Evolutionary conservation across 352 stramenopile genomes (phyloP), one percentile per base, ranked within the genome.

Genomic region (Pythium phragmitis): DNA sequence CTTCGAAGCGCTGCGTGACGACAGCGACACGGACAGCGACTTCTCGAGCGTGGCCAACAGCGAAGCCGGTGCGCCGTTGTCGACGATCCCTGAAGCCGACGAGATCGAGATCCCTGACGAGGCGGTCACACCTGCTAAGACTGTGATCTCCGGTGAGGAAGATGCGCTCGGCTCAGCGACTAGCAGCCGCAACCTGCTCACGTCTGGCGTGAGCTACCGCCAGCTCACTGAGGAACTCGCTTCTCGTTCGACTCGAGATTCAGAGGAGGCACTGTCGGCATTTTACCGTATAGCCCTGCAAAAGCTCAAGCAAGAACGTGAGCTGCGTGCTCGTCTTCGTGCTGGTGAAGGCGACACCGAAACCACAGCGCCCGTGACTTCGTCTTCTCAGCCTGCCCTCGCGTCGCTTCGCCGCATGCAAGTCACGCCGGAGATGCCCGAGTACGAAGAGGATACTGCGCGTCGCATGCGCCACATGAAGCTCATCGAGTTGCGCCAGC

Each of bases 221-320:
- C 51, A 87, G 49, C 71, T 89, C n/a, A 63, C 70, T 1, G 28
- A 77, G 19, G 66, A 60, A 16, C 34, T 59, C 19, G 54, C 57
- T 41, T 50, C 55, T 9, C 66, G 17, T 12, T 19, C n/a, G n/a
- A n/a, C 2, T 4, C 2, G 72, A 52, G 59, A 73, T 19, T 52
- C 7, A 3, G 30, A 48, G 12, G 46, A 45, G 14, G 17, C 37
- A 46, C 39, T 4, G 37, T 9, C 50, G 12, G 37, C 16, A 0
- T 65, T 68, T 36, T 47, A 65, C 54, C 49, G 30, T 16, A 57
- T 49, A 23, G 71, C 79, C 17, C 61, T 91, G 14, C 71, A 62
- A 8, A 64, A 60, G n/a, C 66, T 89, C 1, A 70, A 73, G 33
- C 59, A 69, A 42, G 67, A 80, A 30, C 80, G 75, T 8, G 45